phyloP scores from a whole-genome alignment of 352 stramenopile genomes.

The Globisporangium alternatum region DNA sequence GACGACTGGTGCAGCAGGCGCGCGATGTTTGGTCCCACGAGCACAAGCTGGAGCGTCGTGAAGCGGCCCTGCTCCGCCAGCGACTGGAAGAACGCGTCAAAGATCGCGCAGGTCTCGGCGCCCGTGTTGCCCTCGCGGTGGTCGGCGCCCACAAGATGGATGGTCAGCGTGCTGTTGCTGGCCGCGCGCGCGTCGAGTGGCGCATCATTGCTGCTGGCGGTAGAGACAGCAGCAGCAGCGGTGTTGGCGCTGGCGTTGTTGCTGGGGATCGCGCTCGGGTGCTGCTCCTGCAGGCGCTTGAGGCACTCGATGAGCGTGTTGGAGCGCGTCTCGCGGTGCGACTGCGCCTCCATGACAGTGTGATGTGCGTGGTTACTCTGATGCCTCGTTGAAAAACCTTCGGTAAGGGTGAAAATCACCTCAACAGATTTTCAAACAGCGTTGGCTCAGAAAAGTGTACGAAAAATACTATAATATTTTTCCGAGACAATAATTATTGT shows the following conservation, averaged over 20 bases:
- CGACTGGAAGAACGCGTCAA: constrained; percentile 43
- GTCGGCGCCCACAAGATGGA: constrained; percentile 75
- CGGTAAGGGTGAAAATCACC: too few relatives aligned
- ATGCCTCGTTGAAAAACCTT: too few relatives aligned
- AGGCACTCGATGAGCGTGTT: constrained; percentile 36
- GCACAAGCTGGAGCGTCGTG: constrained; percentile 46
- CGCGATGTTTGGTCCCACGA: constrained; percentile 75
- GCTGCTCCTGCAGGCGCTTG: constrained; percentile 22
- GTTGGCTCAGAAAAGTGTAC: too few relatives aligned
- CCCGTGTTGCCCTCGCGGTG: constrained; percentile 68
- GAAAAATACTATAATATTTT: too few relatives aligned
- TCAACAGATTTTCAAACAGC: too few relatives aligned
- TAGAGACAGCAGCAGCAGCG: too few relatives aligned
- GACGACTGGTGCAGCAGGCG: constrained; percentile 41
- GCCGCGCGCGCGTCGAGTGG: neutral
- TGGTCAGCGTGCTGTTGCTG: constrained; percentile 26
- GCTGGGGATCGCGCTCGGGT: constrained; percentile 3
- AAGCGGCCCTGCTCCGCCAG: constrained; percentile 34
- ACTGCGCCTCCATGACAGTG: constrained; percentile 7
- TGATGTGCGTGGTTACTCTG: too few relatives aligned
- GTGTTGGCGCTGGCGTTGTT: neutral
- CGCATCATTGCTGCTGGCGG: neutral
- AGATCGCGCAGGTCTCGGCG: constrained; percentile 55
- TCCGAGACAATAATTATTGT: too few relatives aligned
- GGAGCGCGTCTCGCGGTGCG: constrained; percentile 19